Percentiles rank a stretch among this genome's conserved stretches.
phyloP scores from a whole-genome alignment of 371 early-diverging fungal genomes.

The Cokeromyces recurvatus region DNA sequence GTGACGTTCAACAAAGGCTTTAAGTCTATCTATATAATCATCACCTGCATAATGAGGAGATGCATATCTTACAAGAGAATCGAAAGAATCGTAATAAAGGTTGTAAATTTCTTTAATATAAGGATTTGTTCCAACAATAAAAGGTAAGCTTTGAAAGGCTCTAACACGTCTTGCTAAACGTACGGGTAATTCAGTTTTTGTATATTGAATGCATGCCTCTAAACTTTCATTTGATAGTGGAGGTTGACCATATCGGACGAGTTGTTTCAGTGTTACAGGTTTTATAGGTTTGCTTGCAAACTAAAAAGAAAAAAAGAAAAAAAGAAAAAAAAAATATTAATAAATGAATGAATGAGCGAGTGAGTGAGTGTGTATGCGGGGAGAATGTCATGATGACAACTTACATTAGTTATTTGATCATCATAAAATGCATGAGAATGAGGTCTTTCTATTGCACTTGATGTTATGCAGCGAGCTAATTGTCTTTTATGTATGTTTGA shows the following conservation, averaged over 20 bases:
- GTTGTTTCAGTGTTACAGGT: conserved; percentile 78
- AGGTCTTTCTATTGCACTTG: conserved; percentile 24
- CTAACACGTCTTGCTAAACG: conserved; percentile 78
- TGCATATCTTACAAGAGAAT: conserved; percentile 56
- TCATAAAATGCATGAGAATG: conserved; percentile 42
- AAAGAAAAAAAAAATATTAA: background rate
- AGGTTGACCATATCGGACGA: conserved; percentile 68
- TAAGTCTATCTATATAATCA: conserved; percentile 65
- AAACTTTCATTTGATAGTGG: conserved; percentile 36
- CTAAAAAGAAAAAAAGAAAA: conserved; percentile 5
- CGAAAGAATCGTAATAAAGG: conserved; percentile 80
- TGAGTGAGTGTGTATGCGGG: too few species aligned
- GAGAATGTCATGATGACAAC: too few species aligned
- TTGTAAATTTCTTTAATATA: conserved; percentile 75
- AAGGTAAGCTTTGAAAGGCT: conserved; percentile 82
- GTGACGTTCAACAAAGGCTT: conserved; percentile 69
- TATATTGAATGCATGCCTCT: conserved; percentile 59
- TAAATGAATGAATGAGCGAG: background rate
- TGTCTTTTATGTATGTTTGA: too few species aligned
- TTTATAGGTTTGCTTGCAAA: conserved; percentile 61
- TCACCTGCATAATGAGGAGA: conserved; percentile 37
- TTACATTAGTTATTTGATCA: conserved; percentile 41
- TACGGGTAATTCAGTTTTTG: conserved; percentile 76
- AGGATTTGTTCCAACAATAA: conserved; percentile 91
- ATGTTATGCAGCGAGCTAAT: conserved; percentile 8